These are phyloP conservation scores for Nissolia schottii DNA, from an alignment of 306 rosid genomes.

Conservation along the genomic window DNA sequence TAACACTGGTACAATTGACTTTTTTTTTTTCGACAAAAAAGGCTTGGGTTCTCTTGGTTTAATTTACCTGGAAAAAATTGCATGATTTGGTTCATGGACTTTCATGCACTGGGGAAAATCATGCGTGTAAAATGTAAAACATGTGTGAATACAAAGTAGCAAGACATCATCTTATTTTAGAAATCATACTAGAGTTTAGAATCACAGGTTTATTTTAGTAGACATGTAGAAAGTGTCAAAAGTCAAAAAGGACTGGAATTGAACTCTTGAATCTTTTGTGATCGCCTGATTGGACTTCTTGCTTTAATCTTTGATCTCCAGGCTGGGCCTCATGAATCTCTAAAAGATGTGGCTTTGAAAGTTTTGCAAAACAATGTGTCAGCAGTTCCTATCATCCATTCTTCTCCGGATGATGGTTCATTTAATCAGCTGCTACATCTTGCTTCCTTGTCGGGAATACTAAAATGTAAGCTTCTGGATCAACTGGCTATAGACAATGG, in stretches of 20 bases:
- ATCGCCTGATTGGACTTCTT: slow-evolving; percentile 14
- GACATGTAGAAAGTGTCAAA: neutral
- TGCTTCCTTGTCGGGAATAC: slow-evolving; percentile 70
- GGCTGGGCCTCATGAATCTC: slow-evolving; percentile 74
- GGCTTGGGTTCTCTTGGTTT: neutral
- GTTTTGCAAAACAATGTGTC: slow-evolving; percentile 69
- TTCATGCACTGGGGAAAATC: neutral
- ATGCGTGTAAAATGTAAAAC: neutral
- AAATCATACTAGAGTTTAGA: neutral
- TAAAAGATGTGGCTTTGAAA: slow-evolving; percentile 72
- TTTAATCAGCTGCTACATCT: slow-evolving; percentile 66
- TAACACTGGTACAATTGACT: neutral
- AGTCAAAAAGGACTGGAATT: slow-evolving; percentile 9
- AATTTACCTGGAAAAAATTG: neutral
- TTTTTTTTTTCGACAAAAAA: too few species aligned
- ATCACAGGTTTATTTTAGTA: neutral
- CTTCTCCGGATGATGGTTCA: slow-evolving; percentile 53
- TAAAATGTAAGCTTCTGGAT: slow-evolving; percentile 53
- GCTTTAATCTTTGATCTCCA: slow-evolving; percentile 29
- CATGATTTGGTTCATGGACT: neutral
- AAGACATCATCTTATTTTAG: neutral
- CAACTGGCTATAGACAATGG: slow-evolving; percentile 15
- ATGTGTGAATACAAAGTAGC: neutral
- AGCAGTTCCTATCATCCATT: slow-evolving; percentile 57
- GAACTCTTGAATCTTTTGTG: neutral